These are phyloP conservation scores for Cladophialophora bantiana DNA, from an alignment of 2,329 filamentous ascomycete genomes.

Conservation along the genomic window DNA sequence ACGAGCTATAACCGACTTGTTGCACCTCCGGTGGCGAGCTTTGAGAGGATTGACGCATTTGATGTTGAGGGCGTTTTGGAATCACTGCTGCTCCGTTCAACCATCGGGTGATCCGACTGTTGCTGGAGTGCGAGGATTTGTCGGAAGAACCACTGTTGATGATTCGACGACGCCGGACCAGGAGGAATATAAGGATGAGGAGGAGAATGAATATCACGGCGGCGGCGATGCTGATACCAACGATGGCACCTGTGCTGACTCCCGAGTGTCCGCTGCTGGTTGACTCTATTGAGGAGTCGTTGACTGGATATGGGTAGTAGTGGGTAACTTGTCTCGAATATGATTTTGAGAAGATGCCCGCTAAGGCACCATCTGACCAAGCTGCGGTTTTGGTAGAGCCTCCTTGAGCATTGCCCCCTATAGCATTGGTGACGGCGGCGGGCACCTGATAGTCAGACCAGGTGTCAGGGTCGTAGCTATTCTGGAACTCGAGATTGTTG, in stretches of 20 bases:
- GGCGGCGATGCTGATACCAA: slow-evolving; percentile 68
- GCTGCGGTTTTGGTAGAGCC: slow-evolving; percentile 41
- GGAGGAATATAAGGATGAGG: slow-evolving; percentile 54
- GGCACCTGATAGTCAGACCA: slow-evolving; percentile 47
- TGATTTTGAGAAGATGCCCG: slow-evolving; percentile 59
- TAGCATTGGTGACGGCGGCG: slow-evolving; percentile 42
- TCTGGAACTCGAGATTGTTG: slow-evolving; percentile 45
- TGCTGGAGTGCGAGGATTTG: slow-evolving; percentile 32
- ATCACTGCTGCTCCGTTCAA: slow-evolving; percentile 28
- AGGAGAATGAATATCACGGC: slow-evolving; percentile 58
- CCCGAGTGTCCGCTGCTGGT: slow-evolving; percentile 22
- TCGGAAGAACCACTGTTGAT: slow-evolving; percentile 34
- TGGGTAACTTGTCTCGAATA: slow-evolving; percentile 64
- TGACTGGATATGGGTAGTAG: slow-evolving; percentile 66
- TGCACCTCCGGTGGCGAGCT: slow-evolving; percentile 23
- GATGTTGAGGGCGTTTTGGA: slow-evolving; percentile 18
- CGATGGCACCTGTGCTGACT: slow-evolving; percentile 59
- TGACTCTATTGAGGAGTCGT: slow-evolving; percentile 37
- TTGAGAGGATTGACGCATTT: slow-evolving; percentile 13
- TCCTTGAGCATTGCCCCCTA: slow-evolving; percentile 48
- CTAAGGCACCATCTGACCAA: slow-evolving; percentile 51
- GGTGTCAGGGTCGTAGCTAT: slow-evolving; percentile 42
- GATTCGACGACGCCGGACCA: slow-evolving; percentile 56
- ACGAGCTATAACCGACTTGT: slow-evolving; percentile 20
- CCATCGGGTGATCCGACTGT: slow-evolving; percentile 33